Evolutionary conservation across 345 rosid species (phyloP).

Genomic region (Diplotaxis tenuifolia): DNA sequence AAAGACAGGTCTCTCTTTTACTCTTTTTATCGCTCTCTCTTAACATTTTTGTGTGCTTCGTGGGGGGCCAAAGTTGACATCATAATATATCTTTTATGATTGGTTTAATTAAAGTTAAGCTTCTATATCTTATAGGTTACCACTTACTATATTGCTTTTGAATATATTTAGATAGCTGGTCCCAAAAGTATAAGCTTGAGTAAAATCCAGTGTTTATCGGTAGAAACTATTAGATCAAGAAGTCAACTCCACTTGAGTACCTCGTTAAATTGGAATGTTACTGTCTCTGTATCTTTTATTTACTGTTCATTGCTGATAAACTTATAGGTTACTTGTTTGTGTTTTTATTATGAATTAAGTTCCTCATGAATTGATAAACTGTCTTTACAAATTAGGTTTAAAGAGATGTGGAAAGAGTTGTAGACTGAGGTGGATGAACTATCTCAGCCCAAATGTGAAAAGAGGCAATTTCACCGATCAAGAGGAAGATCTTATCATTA

Average conservation of each 20-base stretch:
- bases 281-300: neutral
- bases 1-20: constrained; percentile 42
- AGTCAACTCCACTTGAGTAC: neutral
- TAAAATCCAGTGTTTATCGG: neutral
- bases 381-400: constrained; percentile 35
- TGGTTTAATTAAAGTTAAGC: neutral
- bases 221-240: neutral
- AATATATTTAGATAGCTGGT: neutral
- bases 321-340: neutral
- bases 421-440: constrained; percentile 66
- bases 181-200: neutral
- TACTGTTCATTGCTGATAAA: neutral
- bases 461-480: constrained; percentile 48
- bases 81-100: neutral
- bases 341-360: neutral
- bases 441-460: constrained; percentile 53
- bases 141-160: neutral
- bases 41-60: neutral
- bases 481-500: constrained; percentile 61
- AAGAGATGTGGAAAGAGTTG: constrained; percentile 76
- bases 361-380: neutral
- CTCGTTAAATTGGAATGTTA: neutral
- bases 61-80: neutral
- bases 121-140: neutral
- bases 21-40: neutral